These are phyloP conservation scores for Populus alba DNA, from an alignment of 345 rosid genomes.

Conservation along the genomic window DNA sequence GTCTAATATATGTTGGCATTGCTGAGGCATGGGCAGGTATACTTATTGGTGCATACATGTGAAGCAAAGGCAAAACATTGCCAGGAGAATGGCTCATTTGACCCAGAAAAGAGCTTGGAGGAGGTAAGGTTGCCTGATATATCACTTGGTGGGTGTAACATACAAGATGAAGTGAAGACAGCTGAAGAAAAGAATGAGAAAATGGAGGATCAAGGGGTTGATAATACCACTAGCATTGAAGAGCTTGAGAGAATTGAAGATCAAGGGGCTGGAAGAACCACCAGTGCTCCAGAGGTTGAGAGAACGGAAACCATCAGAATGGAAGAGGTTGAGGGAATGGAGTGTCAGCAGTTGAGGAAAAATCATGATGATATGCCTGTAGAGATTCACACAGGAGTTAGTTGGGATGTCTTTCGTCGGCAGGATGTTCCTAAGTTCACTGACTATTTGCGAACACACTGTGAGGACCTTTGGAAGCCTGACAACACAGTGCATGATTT, in stretches of 20 bases:
- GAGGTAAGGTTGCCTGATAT: constrained; percentile 34
- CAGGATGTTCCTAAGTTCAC: constrained; percentile 73
- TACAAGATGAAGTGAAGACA: constrained; percentile 23
- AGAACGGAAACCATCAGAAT: not conserved
- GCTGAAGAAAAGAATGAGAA: constrained; percentile 28
- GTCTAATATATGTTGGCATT: constrained; percentile 12
- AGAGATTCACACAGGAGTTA: constrained; percentile 45
- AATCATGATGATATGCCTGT: constrained; percentile 14
- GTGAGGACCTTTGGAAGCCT: constrained; percentile 39
- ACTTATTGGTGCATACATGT: constrained; percentile 55
- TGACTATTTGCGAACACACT: constrained; percentile 47
- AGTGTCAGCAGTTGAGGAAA: constrained; percentile 19
- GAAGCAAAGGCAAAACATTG: constrained; percentile 39
- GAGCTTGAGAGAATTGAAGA: constrained; percentile 8
- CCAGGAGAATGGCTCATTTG: constrained; percentile 20
- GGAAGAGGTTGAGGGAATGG: constrained; percentile 8
- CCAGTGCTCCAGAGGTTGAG: not conserved
- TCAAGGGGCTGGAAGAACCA: constrained; percentile 7
- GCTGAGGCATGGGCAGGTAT: constrained; percentile 40
- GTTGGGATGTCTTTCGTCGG: constrained; percentile 82
- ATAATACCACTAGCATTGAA: constrained; percentile 11
- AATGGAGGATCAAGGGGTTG: constrained; percentile 38
- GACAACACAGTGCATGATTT: constrained; percentile 30
- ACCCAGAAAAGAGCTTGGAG: constrained; percentile 25
- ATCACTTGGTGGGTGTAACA: constrained; percentile 29